Evolutionary conservation across 2,329 filamentous ascomycete species (phyloP).

Genomic region (Diaporthe capsici): DNA sequence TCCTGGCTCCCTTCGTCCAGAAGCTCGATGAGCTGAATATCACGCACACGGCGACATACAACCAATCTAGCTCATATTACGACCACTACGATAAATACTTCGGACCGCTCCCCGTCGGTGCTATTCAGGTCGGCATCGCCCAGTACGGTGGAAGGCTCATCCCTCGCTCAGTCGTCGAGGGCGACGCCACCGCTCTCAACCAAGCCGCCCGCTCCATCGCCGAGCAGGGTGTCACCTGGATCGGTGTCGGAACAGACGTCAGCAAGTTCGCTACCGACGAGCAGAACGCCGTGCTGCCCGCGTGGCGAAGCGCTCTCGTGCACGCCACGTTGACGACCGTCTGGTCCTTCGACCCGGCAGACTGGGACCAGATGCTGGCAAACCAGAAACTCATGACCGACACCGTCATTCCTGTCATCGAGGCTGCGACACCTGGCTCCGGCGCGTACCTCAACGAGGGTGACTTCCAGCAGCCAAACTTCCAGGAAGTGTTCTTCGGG

Average conservation of each 20-base stretch:
- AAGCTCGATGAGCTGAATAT: slow-evolving; percentile 56
- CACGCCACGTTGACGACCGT: slow-evolving; percentile 49
- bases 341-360: slow-evolving; percentile 53
- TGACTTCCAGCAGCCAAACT: slow-evolving; percentile 51
- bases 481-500: slow-evolving; percentile 51
- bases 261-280: slow-evolving; percentile 42
- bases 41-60: slow-evolving; percentile 53
- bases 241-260: slow-evolving; percentile 49
- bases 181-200: slow-evolving; percentile 41
- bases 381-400: slow-evolving; percentile 49
- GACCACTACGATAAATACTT: slow-evolving; percentile 60
- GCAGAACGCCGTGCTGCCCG: slow-evolving; percentile 55
- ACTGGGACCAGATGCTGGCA: slow-evolving; percentile 47
- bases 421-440: slow-evolving; percentile 48
- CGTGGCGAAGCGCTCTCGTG: slow-evolving; percentile 54
- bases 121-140: slow-evolving; percentile 64
- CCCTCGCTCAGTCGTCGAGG: slow-evolving; percentile 52
- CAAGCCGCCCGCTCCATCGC: slow-evolving; percentile 51
- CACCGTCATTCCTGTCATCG: slow-evolving; percentile 45
- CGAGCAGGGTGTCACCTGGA: slow-evolving; percentile 50
- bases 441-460: slow-evolving; percentile 56
- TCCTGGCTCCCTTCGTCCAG: slow-evolving; percentile 62
- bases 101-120: slow-evolving; percentile 58
- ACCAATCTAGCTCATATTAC: slow-evolving; percentile 52
- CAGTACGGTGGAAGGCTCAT: slow-evolving; percentile 61